Conservation (phyloP, 164 flowering plant species). For the Platanus orientalis region DNA sequence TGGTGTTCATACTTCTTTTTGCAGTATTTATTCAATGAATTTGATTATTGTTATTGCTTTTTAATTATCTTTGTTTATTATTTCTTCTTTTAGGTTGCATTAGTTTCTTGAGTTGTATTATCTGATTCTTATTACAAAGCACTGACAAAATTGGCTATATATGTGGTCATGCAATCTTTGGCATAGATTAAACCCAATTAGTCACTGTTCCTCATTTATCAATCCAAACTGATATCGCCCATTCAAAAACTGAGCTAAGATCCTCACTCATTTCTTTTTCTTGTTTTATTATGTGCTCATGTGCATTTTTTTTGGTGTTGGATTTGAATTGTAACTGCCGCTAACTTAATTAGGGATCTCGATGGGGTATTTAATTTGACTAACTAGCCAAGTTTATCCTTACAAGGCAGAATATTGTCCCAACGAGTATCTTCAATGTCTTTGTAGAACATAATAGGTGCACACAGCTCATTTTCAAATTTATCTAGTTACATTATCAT, state of each 20-base stretch:
- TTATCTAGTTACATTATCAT: too few relatives aligned
- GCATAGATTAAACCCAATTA: slow-evolving; percentile 87
- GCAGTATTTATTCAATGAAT: background rate
- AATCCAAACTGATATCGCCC: slow-evolving; percentile 81
- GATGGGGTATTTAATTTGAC: too few relatives aligned
- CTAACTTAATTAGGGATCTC: too few relatives aligned
- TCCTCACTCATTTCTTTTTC: slow-evolving; percentile 16
- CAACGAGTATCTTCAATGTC: too few relatives aligned
- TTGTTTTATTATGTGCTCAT: background rate
- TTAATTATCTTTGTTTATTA: background rate
- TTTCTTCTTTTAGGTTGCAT: slow-evolving; percentile 60
- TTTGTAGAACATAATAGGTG: too few relatives aligned
- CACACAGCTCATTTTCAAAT: too few relatives aligned
- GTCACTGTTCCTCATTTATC: slow-evolving; percentile 83
- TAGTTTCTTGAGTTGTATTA: slow-evolving; percentile 90
- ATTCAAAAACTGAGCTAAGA: slow-evolving; percentile 93
- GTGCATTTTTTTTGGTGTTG: too few relatives aligned
- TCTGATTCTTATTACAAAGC: slow-evolving; percentile 81
- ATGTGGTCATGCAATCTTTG: slow-evolving; percentile 93
- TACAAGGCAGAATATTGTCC: too few relatives aligned
- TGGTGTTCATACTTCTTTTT: background rate
- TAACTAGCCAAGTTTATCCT: too few relatives aligned
- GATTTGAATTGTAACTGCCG: too few relatives aligned
- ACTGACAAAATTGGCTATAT: slow-evolving; percentile 85
- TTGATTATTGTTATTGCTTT: too few relatives aligned